Evolutionary conservation across 345 rosid species (phyloP).

Genomic region (Eucalyptus shirleyi): DNA sequence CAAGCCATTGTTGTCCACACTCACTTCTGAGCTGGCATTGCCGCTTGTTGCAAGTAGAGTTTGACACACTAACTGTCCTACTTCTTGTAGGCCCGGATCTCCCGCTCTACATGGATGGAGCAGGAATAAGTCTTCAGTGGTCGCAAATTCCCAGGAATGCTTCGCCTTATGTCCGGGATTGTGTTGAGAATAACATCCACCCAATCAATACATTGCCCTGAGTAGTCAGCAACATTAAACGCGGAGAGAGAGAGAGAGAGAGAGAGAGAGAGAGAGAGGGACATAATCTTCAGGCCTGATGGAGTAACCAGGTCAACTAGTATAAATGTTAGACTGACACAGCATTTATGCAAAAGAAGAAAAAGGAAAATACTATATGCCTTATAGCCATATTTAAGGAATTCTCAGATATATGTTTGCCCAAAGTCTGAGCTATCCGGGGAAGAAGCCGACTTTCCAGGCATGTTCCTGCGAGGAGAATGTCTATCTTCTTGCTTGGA

Average conservation of each 20-base stretch:
- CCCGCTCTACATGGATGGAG: constrained; percentile 93
- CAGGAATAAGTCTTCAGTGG: constrained; percentile 92
- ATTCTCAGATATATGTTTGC: constrained; percentile 74
- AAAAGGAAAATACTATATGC: constrained; percentile 61
- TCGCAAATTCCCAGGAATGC: constrained; percentile 79
- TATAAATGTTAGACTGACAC: not conserved
- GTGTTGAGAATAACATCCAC: not conserved
- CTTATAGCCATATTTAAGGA: constrained; percentile 96
- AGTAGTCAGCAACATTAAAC: not conserved
- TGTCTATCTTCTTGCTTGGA: constrained; percentile 65
- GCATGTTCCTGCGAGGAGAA: constrained; percentile 60
- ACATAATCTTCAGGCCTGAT: too few relatives aligned
- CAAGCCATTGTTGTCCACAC: constrained; percentile 66
- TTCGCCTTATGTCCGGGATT: constrained; percentile 77
- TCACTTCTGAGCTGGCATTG: constrained; percentile 91
- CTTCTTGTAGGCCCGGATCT: constrained; percentile 70
- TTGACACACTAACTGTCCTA: constrained; percentile 59
- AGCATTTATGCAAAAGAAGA: not conserved
- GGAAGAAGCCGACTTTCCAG: constrained; percentile 65
- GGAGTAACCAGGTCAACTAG: not conserved
- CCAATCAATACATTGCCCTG: not conserved
- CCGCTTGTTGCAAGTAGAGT: constrained; percentile 87
- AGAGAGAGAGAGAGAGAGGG: too few relatives aligned
- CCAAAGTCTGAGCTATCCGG: constrained; percentile 92
- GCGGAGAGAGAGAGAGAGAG: not conserved